Conservation (phyloP, 2,329 filamentous ascomycete species). For the Microsporum ferrugineum region DNA sequence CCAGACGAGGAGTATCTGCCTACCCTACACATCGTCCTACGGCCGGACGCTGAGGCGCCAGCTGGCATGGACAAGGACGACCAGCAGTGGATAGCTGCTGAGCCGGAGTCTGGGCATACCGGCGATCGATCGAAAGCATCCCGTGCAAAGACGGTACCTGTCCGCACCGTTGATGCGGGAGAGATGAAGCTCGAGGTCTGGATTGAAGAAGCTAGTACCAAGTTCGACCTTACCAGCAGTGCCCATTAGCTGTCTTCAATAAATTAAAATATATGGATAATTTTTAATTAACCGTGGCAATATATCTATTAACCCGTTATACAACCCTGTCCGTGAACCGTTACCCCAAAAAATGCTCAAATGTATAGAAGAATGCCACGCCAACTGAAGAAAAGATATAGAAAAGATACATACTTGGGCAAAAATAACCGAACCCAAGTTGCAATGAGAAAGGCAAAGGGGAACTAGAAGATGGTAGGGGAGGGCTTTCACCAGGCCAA, state of each 20-base stretch:
- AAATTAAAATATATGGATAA: not conserved
- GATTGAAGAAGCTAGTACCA: constrained; percentile 54
- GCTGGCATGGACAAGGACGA: constrained; percentile 39
- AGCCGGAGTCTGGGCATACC: constrained; percentile 32
- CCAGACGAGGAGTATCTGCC: constrained; percentile 39
- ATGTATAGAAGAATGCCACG: too few relatives aligned
- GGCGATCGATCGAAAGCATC: not conserved
- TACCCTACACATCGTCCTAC: constrained; percentile 40
- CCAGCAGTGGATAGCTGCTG: constrained; percentile 51
- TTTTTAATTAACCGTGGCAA: not conserved
- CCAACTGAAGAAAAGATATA: too few relatives aligned
- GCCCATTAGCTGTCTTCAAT: not conserved
- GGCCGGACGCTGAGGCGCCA: constrained; percentile 36
- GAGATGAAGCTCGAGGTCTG: constrained; percentile 57
- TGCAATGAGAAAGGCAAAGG: too few relatives aligned
- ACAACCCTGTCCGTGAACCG: not conserved
- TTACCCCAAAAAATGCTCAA: too few relatives aligned
- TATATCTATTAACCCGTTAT: not conserved
- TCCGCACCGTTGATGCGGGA: constrained; percentile 53
- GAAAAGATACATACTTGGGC: too few relatives aligned
- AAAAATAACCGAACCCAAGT: too few relatives aligned
- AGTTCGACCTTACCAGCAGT: constrained; percentile 30
- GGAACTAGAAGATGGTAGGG: too few relatives aligned
- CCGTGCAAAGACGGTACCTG: constrained; percentile 42
- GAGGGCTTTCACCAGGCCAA: too few relatives aligned